Evolutionary conservation across 495 filamentous ascomycete species (phyloP).

Genomic region (Cryomyces antarcticus): DNA sequence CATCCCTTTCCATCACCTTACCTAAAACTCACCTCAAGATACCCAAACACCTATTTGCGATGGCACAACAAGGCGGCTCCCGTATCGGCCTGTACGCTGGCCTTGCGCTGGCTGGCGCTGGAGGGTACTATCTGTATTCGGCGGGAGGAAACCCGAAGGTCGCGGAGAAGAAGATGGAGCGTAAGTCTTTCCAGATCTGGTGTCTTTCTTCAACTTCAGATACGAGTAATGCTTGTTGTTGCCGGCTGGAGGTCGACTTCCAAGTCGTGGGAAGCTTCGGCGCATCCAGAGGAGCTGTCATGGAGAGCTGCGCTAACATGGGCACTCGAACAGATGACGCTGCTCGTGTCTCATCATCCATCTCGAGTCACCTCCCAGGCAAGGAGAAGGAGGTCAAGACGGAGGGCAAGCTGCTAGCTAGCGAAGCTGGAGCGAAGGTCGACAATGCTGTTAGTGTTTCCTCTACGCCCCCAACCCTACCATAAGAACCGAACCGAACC

Average conservation of each 20-base stretch:
- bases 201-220: constrained; percentile 1
- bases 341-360: constrained; percentile 37
- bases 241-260: too few species aligned
- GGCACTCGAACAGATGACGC: constrained; percentile 31
- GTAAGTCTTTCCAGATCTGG: constrained; percentile 25
- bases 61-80: too few species aligned
- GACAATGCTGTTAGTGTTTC: constrained; percentile 31
- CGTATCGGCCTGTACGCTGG: constrained; percentile 14
- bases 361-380: constrained; percentile 40
- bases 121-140: constrained; percentile 80
- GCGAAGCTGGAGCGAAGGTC: constrained; percentile 31
- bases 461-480: neutral
- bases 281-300: too few species aligned
- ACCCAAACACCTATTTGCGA: too few species aligned
- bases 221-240: neutral
- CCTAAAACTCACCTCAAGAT: too few species aligned
- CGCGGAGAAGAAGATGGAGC: constrained; percentile 64
- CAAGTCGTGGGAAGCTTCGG: too few species aligned
- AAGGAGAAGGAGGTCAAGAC: constrained; percentile 30
- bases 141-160: constrained; percentile 67
- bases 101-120: constrained; percentile 39
- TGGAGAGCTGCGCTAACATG: constrained; percentile 3
- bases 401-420: constrained; percentile 26
- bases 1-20: too few species aligned
- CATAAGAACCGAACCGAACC: neutral